Evolutionary conservation across 352 stramenopile species (phyloP), one percentile per base, ranked within the genome.

Genomic region (Peronospora farinosa): DNA sequence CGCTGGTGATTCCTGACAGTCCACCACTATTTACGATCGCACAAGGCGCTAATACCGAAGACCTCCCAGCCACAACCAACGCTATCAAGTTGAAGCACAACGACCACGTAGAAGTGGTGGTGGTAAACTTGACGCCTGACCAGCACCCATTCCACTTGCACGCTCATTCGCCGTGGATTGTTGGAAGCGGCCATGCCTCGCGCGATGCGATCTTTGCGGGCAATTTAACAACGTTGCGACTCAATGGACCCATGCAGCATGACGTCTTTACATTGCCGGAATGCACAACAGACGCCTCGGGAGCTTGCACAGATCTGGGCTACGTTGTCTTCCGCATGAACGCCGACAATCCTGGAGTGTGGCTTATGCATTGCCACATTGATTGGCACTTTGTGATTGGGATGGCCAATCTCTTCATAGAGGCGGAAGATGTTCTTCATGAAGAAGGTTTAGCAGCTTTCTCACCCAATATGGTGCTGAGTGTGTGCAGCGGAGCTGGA

Each of bases 291-390:
- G 60, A 76, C 28, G 45, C 31, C 1, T 19, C 8, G 1, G 58
- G 49, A 3, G 49, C 57, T 3, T 78, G 69, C 19, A 60, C 52
- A 5, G 53, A 72, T 21, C 30, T 67, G 10, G 67, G 67, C 37
- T 77, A 70, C 37, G 56, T 69, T 23, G 44, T 75, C 12, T 62
- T 69, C 28, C 65, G 68, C n/a, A 11, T 75, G n/a, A 59, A 65
- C 9, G 57, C 66, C 9, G 58, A 74, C 54, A 75, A 78, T 36
- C 62, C 68, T 3, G 68, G 68, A 8, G 66, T 67, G 23, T 78
- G 68, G 68, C 50, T 78, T 12, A 65, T 78, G 38, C 68, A 78
- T 49, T 78, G 68, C 40, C 68, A 78, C 52, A 78, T 78, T 48
- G 68, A 78, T 31, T 71, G 63, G 65, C 62, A 77, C 47, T 67